These are phyloP conservation scores for Pythium oligandrum DNA, from an alignment of 352 stramenopile genomes.

Conservation along the genomic window DNA sequence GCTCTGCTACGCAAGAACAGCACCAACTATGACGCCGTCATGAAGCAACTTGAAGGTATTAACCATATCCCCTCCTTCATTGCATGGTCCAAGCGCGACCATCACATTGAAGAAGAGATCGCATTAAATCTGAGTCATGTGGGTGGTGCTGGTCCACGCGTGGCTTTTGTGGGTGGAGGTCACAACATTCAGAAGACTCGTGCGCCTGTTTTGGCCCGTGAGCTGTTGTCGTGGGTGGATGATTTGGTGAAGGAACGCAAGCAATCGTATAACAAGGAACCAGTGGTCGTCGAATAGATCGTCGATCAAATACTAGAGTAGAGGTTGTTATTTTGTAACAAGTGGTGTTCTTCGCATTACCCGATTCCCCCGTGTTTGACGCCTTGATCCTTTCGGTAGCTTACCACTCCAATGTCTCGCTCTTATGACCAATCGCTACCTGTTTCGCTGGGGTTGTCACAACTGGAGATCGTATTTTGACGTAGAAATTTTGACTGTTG, in stretches of 20 bases:
- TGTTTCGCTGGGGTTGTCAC: too few relatives aligned
- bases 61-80: conserved; percentile 26
- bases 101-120: conserved; percentile 25
- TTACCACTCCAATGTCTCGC: too few relatives aligned
- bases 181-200: conserved; percentile 48
- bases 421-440: too few relatives aligned
- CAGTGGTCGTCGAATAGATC: too few relatives aligned
- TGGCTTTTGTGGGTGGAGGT: conserved; percentile 29
- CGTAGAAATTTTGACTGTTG: too few relatives aligned
- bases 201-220: conserved; percentile 16
- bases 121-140: conserved; percentile 11
- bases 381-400: too few relatives aligned
- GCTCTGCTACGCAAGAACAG: conserved; percentile 10
- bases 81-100: conserved; percentile 23
- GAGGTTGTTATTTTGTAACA: too few relatives aligned
- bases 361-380: too few relatives aligned
- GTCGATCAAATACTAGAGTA: too few relatives aligned
- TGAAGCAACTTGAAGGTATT: conserved; percentile 2
- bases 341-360: too few relatives aligned
- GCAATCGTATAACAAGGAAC: too few relatives aligned
- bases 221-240: conserved; percentile 20
- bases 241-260: conserved; percentile 1
- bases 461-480: too few relatives aligned
- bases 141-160: conserved; percentile 15
- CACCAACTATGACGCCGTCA: conserved; percentile 15